Evolutionary conservation across 2,329 filamentous ascomycete species (phyloP).

Genomic region (Neopestalotiopsis sp.): DNA sequence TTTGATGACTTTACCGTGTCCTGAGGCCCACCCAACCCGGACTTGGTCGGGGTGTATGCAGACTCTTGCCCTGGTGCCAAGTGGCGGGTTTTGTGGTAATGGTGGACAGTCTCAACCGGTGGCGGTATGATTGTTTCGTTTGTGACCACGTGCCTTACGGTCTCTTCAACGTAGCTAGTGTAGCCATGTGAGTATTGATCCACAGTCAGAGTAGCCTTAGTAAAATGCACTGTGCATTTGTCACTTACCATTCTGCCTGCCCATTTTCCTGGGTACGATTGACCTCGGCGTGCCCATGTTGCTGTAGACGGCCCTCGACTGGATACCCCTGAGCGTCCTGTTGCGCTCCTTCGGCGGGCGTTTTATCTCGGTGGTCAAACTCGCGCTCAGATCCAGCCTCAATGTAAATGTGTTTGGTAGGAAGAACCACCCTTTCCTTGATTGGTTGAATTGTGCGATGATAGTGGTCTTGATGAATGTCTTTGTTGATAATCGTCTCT

Average conservation of each 20-base stretch:
- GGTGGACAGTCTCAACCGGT: background rate
- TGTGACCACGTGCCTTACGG: background rate
- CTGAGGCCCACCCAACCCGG: background rate
- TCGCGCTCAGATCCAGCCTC: background rate
- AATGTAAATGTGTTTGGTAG: background rate
- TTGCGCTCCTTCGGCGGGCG: background rate
- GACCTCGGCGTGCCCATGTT: background rate
- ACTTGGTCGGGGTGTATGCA: background rate
- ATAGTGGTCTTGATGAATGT: slow-evolving; percentile 13
- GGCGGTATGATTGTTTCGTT: slow-evolving; percentile 1
- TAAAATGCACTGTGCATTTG: too few species aligned
- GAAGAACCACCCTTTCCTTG: slow-evolving; percentile 6
- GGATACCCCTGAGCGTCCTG: background rate
- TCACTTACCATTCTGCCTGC: background rate
- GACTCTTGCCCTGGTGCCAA: background rate
- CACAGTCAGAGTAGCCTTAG: background rate
- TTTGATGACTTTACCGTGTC: background rate
- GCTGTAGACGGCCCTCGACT: background rate
- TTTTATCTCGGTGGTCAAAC: background rate
- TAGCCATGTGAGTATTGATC: background rate
- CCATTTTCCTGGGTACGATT: background rate
- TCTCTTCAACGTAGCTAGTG: slow-evolving; percentile 11
- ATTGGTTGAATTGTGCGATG: slow-evolving; percentile 7
- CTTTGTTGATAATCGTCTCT: slow-evolving; percentile 6
- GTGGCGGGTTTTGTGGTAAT: slow-evolving; percentile 6